Percentiles rank a stretch among this genome's conserved stretches.
phyloP scores from a whole-genome alignment of 2,329 filamentous ascomycete genomes.

The Ophiosphaerella narmari region DNA sequence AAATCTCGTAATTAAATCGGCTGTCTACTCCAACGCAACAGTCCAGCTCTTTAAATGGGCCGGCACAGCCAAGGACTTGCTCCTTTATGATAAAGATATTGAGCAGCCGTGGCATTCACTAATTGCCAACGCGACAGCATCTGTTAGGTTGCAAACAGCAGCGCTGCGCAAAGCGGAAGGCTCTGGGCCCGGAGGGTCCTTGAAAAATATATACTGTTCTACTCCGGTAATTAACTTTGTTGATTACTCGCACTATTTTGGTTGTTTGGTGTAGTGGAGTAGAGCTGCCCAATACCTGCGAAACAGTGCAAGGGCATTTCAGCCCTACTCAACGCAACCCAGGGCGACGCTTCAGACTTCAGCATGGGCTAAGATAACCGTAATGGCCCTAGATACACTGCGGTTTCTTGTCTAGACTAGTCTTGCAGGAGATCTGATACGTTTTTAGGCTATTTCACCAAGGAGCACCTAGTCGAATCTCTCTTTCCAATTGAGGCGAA shows the following conservation, averaged over 20 bases:
- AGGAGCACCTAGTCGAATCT: slow-evolving; percentile 33
- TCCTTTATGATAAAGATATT: slow-evolving; percentile 35
- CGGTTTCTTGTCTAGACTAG: slow-evolving; percentile 46
- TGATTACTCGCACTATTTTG: too few species aligned
- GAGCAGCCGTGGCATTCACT: slow-evolving; percentile 22
- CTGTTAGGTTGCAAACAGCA: too few species aligned
- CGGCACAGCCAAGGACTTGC: slow-evolving; percentile 29
- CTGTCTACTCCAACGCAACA: slow-evolving; percentile 45
- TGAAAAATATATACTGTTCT: too few species aligned
- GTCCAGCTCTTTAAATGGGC: slow-evolving; percentile 49
- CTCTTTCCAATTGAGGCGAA: slow-evolving; percentile 44
- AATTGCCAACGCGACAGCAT: slow-evolving; percentile 32
- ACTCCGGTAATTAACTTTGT: too few species aligned
- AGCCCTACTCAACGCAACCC: slow-evolving; percentile 37
- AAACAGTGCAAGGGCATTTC: too few species aligned
- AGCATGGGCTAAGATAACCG: slow-evolving; percentile 27
- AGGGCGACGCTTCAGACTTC: slow-evolving; percentile 46
- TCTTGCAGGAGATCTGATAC: slow-evolving; percentile 19
- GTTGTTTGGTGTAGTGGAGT: too few species aligned
- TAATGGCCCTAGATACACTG: background rate
- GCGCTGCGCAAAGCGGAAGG: too few species aligned
- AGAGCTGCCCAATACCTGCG: too few species aligned
- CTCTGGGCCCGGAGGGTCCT: too few species aligned
- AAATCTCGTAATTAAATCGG: slow-evolving; percentile 43
- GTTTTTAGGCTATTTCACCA: slow-evolving; percentile 23